Percentiles rank a stretch among this genome's conserved stretches.
These are phyloP conservation scores for Auricularia heimuer DNA, from an alignment of 768 basidiomycete species.

Conservation along the genomic window DNA sequence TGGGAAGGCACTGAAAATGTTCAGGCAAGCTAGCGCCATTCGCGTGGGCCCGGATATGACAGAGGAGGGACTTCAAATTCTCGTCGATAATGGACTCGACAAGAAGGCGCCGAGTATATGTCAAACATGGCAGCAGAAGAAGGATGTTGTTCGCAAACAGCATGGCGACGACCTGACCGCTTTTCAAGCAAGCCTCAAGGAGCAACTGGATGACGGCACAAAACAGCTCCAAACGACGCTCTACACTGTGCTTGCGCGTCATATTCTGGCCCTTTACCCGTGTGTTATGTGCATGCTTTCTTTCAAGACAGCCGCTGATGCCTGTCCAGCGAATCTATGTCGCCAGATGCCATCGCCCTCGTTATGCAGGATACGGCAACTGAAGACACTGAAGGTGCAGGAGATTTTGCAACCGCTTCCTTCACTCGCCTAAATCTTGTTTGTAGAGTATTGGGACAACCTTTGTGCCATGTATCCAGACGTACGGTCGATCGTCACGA, in stretches of 20 bases:
- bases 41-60: slow-evolving; percentile 16
- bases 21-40: slow-evolving; percentile 11
- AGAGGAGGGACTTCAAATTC: slow-evolving; percentile 17
- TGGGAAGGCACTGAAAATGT: no score
- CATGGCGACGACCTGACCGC: slow-evolving; percentile 7
- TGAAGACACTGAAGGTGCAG: neutral
- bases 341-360: neutral
- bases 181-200: neutral
- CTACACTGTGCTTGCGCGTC: neutral
- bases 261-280: neutral
- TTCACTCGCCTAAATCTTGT: no score
- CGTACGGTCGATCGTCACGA: neutral
- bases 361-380: neutral
- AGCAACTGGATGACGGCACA: neutral
- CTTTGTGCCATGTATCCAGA: neutral
- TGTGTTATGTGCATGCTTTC: neutral
- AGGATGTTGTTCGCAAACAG: slow-evolving; percentile 2
- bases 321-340: neutral
- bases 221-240: neutral
- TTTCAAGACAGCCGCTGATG: no score
- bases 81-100: slow-evolving; percentile 21
- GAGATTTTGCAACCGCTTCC: neutral
- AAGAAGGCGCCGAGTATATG: slow-evolving; percentile 16
- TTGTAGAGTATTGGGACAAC: neutral
- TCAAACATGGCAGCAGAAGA: slow-evolving; percentile 5